These are phyloP conservation scores for Penicillium verhagenii DNA, from an alignment of 495 filamentous ascomycete genomes.

Conservation along the genomic window DNA sequence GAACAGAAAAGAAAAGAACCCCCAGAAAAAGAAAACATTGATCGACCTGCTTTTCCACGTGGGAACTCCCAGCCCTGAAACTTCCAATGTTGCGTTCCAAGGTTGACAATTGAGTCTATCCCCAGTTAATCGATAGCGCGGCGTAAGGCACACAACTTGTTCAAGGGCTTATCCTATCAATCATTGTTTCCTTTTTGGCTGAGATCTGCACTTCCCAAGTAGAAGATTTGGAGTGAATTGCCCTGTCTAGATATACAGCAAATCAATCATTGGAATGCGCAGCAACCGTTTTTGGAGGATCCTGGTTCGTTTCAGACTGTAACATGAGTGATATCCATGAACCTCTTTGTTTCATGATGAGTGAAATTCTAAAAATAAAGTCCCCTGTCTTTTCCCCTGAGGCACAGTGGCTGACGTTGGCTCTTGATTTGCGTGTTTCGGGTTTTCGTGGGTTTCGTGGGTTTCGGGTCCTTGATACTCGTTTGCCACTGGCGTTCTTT, in stretches of 20 bases:
- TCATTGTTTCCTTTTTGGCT: no score
- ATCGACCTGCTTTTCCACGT: constrained; percentile 1
- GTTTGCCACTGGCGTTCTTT: neutral
- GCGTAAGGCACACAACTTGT: neutral
- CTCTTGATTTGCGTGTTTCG: neutral
- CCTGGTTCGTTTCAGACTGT: neutral
- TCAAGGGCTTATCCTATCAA: neutral
- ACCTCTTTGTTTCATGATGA: constrained; percentile 1
- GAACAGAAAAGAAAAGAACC: no score
- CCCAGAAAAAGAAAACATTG: neutral
- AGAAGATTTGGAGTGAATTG: no score
- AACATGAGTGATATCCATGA: neutral
- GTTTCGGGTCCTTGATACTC: neutral
- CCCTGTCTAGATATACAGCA: neutral
- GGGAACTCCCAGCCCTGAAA: neutral
- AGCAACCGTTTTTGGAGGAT: no score
- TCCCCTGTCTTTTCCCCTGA: neutral
- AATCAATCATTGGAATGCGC: no score
- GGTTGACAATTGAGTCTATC: neutral
- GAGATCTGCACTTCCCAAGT: neutral
- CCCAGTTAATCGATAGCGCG: neutral
- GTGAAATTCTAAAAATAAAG: constrained; percentile 5
- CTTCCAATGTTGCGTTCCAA: neutral
- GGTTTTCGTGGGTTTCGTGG: neutral
- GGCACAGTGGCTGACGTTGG: neutral